These are phyloP conservation scores for Reutealis trisperma DNA, from an alignment of 345 rosid genomes.

Conservation along the genomic window DNA sequence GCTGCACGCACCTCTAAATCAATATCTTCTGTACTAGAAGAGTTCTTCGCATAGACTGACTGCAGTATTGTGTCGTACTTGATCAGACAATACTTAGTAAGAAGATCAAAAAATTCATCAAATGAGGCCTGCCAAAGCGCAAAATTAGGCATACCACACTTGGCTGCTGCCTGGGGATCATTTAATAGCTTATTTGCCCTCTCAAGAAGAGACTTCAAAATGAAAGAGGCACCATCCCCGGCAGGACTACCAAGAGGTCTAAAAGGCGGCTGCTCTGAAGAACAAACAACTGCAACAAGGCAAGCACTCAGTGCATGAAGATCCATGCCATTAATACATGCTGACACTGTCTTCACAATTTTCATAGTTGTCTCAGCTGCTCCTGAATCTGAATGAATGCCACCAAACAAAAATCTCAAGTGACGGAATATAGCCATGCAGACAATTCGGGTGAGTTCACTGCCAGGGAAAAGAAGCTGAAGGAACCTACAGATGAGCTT, in stretches of 20 bases:
- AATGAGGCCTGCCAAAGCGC: constrained; percentile 95
- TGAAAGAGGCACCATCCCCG: constrained; percentile 82
- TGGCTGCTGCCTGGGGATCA: constrained; percentile 41
- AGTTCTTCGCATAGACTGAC: constrained; percentile 51
- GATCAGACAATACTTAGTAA: constrained; percentile 85
- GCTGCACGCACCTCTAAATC: constrained; percentile 52
- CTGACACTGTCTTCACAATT: constrained; percentile 66
- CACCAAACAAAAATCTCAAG: constrained; percentile 85
- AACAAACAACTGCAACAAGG: constrained; percentile 97
- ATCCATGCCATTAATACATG: constrained; percentile 77
- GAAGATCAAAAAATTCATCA: constrained; percentile 78
- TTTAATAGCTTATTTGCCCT: constrained; percentile 72
- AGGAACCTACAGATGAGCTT: constrained; percentile 67
- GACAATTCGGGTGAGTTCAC: constrained; percentile 76
- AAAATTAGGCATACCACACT: constrained; percentile 52
- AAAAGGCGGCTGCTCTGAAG: constrained; percentile 95
- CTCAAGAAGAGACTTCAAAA: constrained; percentile 80
- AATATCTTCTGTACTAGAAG: constrained; percentile 45
- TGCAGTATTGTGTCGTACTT: constrained; percentile 81
- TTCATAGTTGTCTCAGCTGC: constrained; percentile 64
- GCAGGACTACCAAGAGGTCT: constrained; percentile 88
- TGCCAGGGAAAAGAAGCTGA: constrained; percentile 80
- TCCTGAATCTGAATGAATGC: constrained; percentile 56
- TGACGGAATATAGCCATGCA: constrained; percentile 96
- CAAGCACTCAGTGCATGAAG: constrained; percentile 86